Base-by-base conservation (phyloP, 805 yeast species). In the Metschnikowia anglica region DNA sequence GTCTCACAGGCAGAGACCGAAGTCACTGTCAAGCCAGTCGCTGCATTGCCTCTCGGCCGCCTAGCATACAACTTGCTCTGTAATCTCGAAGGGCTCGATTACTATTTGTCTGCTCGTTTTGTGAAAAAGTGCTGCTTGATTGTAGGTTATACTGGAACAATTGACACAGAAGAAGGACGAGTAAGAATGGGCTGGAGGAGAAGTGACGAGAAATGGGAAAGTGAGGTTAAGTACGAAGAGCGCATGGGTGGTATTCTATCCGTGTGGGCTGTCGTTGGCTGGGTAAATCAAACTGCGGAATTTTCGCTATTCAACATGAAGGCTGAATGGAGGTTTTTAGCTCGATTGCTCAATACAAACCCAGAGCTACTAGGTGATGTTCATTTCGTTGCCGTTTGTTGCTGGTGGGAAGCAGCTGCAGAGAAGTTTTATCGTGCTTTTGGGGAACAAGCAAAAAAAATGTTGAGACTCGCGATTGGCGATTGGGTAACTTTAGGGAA, bases 1-100 rank as follows among this genome's bases (percentile, higher is more conserved):
- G 87, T 93, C 1, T 79, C 85, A 20, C 99, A 93, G 65, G 91
- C 97, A 1, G 98, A 90, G 62, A 79, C 95, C 1, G 99, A 93
- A 62, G 90, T 88, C 7, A 74, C 85, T 12, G 95, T 86, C 0
- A 78, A 83, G 44, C 82, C 95, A 2, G 76, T 79, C 32, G 80
- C 89, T 3, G 86, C 97, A 0, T 56, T 85, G 7, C 95, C 99
- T 0, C 66, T 93, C 34, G 96, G 88, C 0, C 76, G 74, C 53
- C 63, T 91, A 25, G 68, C 91, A 0, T 56, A 77, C 13, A 68
- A 72, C 24, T 58, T 89, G 30, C 57, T 88, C 53, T 58, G 73
- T 6, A 31, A 59, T 19, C 70, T 68, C 35, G 74, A 76, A 1
- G 80, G 77, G 6, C 66, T 85, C 15, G 70, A 73, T 23, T 79